Base-by-base conservation (phyloP, 2,329 filamentous ascomycete genomes). In the Rhynchosporium agropyri region DNA sequence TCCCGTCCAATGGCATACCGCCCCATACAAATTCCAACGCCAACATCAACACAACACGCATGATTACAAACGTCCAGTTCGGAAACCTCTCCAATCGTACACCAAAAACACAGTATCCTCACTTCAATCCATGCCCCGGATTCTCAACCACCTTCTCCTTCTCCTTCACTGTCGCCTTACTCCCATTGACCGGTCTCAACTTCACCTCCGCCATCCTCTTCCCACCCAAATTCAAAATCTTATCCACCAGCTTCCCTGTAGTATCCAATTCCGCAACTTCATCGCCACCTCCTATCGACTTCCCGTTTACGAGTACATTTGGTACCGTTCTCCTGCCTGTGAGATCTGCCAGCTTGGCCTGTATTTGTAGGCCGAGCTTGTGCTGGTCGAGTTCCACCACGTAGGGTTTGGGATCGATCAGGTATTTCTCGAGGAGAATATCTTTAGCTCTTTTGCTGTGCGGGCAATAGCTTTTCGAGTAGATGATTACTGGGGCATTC, bases 381-480 rank as follows among this genome's bases (percentile, higher is more conserved):
- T 97, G 91, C 67, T 86, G 77, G 77, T 99, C 92, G 12, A 99
- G 84, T 77, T 99, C 95, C 58, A 98, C 92, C 7, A 99, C 89
- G 73, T 88, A 90, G 0, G 95, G 95, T 10, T 85, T 78, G 0
- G 95, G 95, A 0, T 86, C 84, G 74, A 99, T 96, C 60, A 80
- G 81, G 80, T 98, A 98, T 70, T 89, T 88, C 28, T 93, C 86
- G 48, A 97, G 85, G 46, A 99, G 84, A 61, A 98, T 84, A 49
- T 82, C 81, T 78, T 99, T 99, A 51, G 95, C 95, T 70, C 86
- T 87, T 74, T 87, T 89, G 58, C 92, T 97, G 78, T 85, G 89
- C 0, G 90, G 92, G 76, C 95, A 99, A 78, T 94, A 97, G 1
- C 90, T 86, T 77, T 99, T 98, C 67, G 92, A 97, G 79, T 98